These are phyloP conservation scores for Colletotrichum phormii DNA, from an alignment of 2,329 filamentous ascomycete genomes.

Conservation along the genomic window DNA sequence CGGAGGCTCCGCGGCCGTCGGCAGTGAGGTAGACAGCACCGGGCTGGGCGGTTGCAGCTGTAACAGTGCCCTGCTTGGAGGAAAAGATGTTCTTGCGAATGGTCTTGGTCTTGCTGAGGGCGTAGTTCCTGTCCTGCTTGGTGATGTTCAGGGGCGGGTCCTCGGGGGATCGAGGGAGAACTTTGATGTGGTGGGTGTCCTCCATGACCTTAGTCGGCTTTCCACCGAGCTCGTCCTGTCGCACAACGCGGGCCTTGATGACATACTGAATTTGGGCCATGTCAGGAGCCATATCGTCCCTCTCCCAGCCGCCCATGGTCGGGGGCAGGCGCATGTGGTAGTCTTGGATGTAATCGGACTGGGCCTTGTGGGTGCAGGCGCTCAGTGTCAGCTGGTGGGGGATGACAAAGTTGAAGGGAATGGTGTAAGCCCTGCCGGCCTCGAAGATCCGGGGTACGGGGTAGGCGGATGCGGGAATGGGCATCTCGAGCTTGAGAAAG, in stretches of 20 bases:
- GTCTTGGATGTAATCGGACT: constrained; percentile 58
- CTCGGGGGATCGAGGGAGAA: constrained; percentile 63
- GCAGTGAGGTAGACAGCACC: constrained; percentile 61
- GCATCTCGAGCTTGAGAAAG: constrained; percentile 68
- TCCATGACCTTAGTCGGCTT: constrained; percentile 52
- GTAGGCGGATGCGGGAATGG: constrained; percentile 59
- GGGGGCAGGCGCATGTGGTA: constrained; percentile 66
- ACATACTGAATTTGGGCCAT: constrained; percentile 67
- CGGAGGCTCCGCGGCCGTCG: constrained; percentile 57
- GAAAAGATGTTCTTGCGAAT: constrained; percentile 65
- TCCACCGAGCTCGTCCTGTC: constrained; percentile 44
- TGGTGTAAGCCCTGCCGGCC: constrained; percentile 58
- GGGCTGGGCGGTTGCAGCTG: constrained; percentile 58
- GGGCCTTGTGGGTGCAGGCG: constrained; percentile 64
- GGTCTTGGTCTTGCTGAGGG: constrained; percentile 62
- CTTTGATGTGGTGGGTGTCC: constrained; percentile 57
- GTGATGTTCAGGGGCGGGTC: constrained; percentile 64
- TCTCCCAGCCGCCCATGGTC: constrained; percentile 63
- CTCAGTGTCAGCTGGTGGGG: constrained; percentile 68
- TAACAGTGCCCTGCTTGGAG: constrained; percentile 62
- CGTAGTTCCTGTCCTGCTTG: constrained; percentile 60
- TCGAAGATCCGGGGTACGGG: constrained; percentile 61
- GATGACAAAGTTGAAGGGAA: constrained; percentile 71
- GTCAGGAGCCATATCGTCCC: constrained; percentile 65
- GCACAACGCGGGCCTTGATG: constrained; percentile 59